Percentiles rank a stretch among this genome's conserved stretches.
Conservation (phyloP, 805 yeast species). For the Pichia heedii region DNA sequence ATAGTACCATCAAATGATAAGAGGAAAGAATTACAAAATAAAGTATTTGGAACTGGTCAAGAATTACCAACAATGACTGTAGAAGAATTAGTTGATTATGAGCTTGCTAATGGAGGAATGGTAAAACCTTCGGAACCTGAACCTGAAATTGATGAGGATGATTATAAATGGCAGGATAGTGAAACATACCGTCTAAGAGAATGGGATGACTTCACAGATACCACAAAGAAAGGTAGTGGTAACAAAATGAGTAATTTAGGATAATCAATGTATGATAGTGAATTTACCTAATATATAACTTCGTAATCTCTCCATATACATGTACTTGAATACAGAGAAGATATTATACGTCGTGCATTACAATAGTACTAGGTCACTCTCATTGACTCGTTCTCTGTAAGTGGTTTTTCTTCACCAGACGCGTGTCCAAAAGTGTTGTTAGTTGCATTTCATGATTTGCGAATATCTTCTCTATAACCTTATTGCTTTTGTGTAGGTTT, state of each 20-base stretch:
- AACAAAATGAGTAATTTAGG: slow-evolving; percentile 66
- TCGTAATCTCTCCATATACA: too few relatives aligned
- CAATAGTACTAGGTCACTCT: too few relatives aligned
- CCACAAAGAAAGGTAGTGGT: slow-evolving; percentile 82
- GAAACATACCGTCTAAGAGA: slow-evolving; percentile 69
- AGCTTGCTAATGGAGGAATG: slow-evolving; percentile 78
- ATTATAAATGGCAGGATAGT: slow-evolving; percentile 52
- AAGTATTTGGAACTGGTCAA: slow-evolving; percentile 89
- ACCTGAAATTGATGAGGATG: slow-evolving; percentile 41
- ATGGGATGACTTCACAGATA: slow-evolving; percentile 93
- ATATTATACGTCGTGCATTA: too few relatives aligned
- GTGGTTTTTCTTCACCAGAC: too few relatives aligned
- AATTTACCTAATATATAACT: too few relatives aligned
- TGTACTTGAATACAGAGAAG: too few relatives aligned
- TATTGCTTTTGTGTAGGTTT: too few relatives aligned
- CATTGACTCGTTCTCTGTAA: too few relatives aligned
- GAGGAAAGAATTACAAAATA: slow-evolving; percentile 45
- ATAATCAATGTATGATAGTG: slow-evolving; percentile 18
- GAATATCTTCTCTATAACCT: too few relatives aligned
- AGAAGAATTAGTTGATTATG: slow-evolving; percentile 84
- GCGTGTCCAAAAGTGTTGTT: too few relatives aligned
- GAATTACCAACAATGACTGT: slow-evolving; percentile 88
- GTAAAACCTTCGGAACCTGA: slow-evolving; percentile 36
- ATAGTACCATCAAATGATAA: slow-evolving; percentile 39
- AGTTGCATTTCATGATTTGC: too few relatives aligned